Base-by-base conservation (phyloP, 2,329 filamentous ascomycete genomes). In the Oidium heveae region DNA sequence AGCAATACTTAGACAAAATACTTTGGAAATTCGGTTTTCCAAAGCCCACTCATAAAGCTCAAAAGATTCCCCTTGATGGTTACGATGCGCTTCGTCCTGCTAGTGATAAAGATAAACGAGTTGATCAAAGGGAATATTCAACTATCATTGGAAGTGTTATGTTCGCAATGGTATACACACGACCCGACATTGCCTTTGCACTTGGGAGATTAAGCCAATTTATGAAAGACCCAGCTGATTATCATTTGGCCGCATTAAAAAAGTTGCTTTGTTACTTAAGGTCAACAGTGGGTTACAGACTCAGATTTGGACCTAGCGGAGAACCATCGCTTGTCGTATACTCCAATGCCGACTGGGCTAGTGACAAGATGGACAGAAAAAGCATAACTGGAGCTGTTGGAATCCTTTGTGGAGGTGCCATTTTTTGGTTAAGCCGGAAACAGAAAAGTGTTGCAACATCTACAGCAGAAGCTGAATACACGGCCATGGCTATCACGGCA, bases 151-250 rank as follows among this genome's bases (percentile, higher is more conserved):
- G 37, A 20, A 54, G 37, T 18, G n/a, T 54, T n/a, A 54, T 54
- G 37, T 54, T 43, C 37, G 52, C 52, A 15, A 54, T 54, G 37
- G 41, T 44, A 10, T 54, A 43, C 20, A n/a, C n/a, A n/a, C n/a
- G n/a, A n/a, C n/a, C n/a, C n/a, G n/a, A n/a, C n/a, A n/a, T n/a
- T n/a, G n/a, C n/a, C n/a, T n/a, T n/a, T n/a, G n/a, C n/a, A n/a
- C n/a, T n/a, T n/a, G n/a, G n/a, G n/a, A n/a, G n/a, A n/a, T n/a
- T n/a, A n/a, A n/a, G n/a, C n/a, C n/a, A n/a, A n/a, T n/a, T n/a
- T n/a, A n/a, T n/a, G n/a, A 54, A 44, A 41, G 52, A 44, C 20
- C 37, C 37, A 44, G 34, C 24, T n/a, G 37, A 54, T 18, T 10
- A 54, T n/a, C 37, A 54, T 54, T n/a, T 33, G 15, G 24, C 36